A percentile compares a stretch with the other conserved stretches of the same genome.
phyloP scores from a whole-genome alignment of 2,329 filamentous ascomycete species.

The Albifimbria verrucaria region DNA sequence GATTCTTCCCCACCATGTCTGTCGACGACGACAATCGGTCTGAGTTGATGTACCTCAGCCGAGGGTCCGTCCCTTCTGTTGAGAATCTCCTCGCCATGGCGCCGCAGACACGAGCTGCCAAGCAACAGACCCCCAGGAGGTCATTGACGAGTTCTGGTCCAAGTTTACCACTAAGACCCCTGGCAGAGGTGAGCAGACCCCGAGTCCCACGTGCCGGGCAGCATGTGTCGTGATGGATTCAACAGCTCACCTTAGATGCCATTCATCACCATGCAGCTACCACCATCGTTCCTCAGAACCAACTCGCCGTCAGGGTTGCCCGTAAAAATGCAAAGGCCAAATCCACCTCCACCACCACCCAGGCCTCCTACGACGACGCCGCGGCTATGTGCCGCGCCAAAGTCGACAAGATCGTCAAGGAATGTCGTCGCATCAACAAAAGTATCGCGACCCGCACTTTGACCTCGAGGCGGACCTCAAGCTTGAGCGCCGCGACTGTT shows the following conservation, averaged over 20 bases:
- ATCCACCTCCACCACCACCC: conserved; percentile 50
- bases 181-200: conserved; percentile 53
- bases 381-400: conserved; percentile 64
- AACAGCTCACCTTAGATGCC: background rate
- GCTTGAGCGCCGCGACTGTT: conserved; percentile 46
- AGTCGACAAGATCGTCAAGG: conserved; percentile 58
- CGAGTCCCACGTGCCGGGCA: background rate
- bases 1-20: background rate
- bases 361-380: conserved; percentile 71
- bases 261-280: conserved; percentile 56
- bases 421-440: conserved; percentile 78
- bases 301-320: conserved; percentile 59
- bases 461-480: conserved; percentile 78
- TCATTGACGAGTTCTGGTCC: conserved; percentile 70
- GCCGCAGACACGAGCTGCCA: conserved; percentile 15
- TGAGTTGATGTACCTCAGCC: background rate
- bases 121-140: conserved; percentile 63
- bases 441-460: conserved; percentile 84
- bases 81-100: background rate
- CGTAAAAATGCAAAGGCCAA: conserved; percentile 52
- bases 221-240: background rate
- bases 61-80: background rate
- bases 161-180: conserved; percentile 68
- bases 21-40: background rate
- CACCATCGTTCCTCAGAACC: conserved; percentile 66